These are phyloP conservation scores for Hypoxylon sp. DNA, from an alignment of 2,329 filamentous ascomycete genomes.

Conservation along the genomic window DNA sequence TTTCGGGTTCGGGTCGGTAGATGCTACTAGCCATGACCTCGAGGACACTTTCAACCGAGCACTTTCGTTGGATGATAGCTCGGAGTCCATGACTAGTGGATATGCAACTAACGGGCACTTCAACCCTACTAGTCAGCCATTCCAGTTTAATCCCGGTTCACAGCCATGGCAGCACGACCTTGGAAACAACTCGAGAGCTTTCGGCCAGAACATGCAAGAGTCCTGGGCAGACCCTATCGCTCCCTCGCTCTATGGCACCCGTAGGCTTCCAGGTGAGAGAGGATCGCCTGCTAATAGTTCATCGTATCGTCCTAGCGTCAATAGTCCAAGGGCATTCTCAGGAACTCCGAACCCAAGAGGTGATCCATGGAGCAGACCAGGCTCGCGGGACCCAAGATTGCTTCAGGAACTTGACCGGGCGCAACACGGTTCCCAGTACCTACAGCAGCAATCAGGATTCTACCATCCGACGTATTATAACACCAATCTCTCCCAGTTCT, in stretches of 20 bases:
- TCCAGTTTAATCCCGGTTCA: constrained; percentile 64
- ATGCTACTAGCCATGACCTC: constrained; percentile 58
- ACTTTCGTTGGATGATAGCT: constrained; percentile 55
- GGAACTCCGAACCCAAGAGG: constrained; percentile 51
- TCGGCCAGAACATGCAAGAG: constrained; percentile 52
- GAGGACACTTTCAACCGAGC: constrained; percentile 54
- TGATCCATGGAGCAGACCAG: constrained; percentile 59
- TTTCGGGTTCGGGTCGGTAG: constrained; percentile 46
- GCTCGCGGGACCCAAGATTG: constrained; percentile 55
- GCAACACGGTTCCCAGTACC: constrained; percentile 31
- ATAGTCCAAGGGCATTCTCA: constrained; percentile 53
- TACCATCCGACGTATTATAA: constrained; percentile 57
- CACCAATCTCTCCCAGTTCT: constrained; percentile 57
- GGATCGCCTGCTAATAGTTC: constrained; percentile 55
- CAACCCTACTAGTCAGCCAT: constrained; percentile 54
- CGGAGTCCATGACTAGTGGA: constrained; percentile 39
- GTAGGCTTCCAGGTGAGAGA: constrained; percentile 59
- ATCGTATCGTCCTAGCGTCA: constrained; percentile 51
- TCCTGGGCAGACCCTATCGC: constrained; percentile 54
- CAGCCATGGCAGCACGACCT: constrained; percentile 62
- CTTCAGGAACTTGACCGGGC: constrained; percentile 57
- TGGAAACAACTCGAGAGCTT: constrained; percentile 36
- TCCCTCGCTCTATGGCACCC: constrained; percentile 47
- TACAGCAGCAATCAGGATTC: constrained; percentile 52
- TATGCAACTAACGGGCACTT: constrained; percentile 46